Percentiles rank a stretch among this genome's conserved stretches.
Evolutionary conservation across 345 rosid species (phyloP).

Genomic region (Alliaria petiolata): DNA sequence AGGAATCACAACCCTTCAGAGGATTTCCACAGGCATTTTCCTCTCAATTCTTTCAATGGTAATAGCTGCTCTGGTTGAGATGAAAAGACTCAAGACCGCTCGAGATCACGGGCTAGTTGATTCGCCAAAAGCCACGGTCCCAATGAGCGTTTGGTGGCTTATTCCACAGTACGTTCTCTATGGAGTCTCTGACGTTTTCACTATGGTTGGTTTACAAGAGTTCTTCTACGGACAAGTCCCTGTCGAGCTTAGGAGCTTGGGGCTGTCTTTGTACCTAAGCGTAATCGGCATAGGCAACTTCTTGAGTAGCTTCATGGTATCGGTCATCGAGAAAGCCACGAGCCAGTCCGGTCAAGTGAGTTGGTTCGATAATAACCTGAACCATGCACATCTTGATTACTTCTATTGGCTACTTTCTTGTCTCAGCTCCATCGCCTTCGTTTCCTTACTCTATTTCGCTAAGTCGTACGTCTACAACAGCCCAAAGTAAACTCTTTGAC

Average conservation of each 20-base stretch:
- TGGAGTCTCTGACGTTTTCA: conserved; percentile 32
- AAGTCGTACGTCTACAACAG: conserved; percentile 29
- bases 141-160: conserved; percentile 39
- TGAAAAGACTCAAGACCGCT: conserved; percentile 33
- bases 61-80: conserved; percentile 39
- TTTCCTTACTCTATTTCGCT: conserved; percentile 20
- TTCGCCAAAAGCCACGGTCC: conserved; percentile 10
- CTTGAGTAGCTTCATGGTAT: conserved; percentile 37
- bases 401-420: conserved; percentile 42
- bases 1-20: conserved; percentile 42
- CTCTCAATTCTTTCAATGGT: conserved; percentile 32
- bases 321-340: conserved; percentile 27
- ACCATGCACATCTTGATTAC: conserved; percentile 34
- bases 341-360: conserved; percentile 20
- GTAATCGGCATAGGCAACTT: conserved; percentile 35
- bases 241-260: conserved; percentile 30
- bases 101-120: conserved; percentile 21
- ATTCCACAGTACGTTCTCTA: conserved; percentile 31
- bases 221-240: conserved; percentile 37
- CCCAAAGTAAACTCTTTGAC: background rate
- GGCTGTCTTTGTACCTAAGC: conserved; percentile 29
- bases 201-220: conserved; percentile 37
- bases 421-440: conserved; percentile 16
- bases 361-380: conserved; percentile 37
- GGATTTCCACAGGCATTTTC: conserved; percentile 35